Percentiles rank a stretch among this genome's conserved stretches.
Evolutionary conservation across 305 asterid species (phyloP).

Genomic region (Fraxinus dipetala): DNA sequence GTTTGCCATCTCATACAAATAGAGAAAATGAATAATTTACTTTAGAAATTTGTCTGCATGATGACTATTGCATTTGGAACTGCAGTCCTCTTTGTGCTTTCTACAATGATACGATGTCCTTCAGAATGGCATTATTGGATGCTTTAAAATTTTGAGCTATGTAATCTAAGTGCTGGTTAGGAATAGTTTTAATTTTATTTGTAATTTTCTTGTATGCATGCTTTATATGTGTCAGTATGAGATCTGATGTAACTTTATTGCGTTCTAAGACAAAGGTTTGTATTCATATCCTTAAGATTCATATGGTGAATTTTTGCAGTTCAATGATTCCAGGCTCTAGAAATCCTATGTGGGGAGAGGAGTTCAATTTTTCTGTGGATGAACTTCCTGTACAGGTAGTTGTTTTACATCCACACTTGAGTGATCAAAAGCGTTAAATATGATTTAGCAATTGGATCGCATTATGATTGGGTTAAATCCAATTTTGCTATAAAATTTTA

Average conservation of each 20-base stretch:
- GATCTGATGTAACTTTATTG: constrained; percentile 11
- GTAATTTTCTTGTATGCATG: constrained; percentile 17
- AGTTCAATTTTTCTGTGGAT: constrained; percentile 83
- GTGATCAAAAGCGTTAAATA: constrained; percentile 2
- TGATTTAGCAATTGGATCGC: neutral
- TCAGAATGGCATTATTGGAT: neutral
- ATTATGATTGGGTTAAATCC: neutral
- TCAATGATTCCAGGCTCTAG: constrained; percentile 97
- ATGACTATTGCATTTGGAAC: neutral
- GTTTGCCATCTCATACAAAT: neutral
- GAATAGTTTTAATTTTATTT: neutral
- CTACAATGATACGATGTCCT: neutral
- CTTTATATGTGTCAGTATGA: constrained; percentile 10
- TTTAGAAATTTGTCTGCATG: neutral
- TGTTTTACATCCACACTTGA: constrained; percentile 9
- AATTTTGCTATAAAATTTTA: neutral
- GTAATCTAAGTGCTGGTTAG: neutral
- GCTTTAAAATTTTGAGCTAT: constrained; percentile 3
- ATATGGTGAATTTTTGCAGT: constrained; percentile 44
- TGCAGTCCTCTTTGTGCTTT: neutral
- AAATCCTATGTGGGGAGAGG: constrained; percentile 98
- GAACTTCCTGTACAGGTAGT: constrained; percentile 90
- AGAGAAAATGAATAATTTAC: neutral
- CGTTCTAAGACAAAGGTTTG: constrained; percentile 10
- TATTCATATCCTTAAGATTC: constrained; percentile 16